Percentiles rank a stretch among this genome's conserved stretches.
phyloP scores from a whole-genome alignment of 2,329 filamentous ascomycete genomes.

The Phaeosphaeriaceae sp. region DNA sequence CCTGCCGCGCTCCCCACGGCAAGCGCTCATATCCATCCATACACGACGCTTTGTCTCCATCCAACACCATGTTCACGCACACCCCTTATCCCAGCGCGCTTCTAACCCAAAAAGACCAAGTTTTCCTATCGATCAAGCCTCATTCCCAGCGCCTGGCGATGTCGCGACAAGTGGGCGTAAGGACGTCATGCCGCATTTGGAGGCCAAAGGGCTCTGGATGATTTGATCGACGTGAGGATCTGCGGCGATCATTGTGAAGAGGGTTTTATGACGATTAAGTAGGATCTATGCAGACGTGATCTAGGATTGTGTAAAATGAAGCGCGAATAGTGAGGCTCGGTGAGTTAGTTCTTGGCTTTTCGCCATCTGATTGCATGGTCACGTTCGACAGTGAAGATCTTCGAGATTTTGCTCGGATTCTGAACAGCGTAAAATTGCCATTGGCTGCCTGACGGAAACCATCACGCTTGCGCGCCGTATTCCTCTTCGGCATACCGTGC shows the following conservation, averaged over 20 bases:
- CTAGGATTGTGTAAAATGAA: neutral
- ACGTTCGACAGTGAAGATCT: neutral
- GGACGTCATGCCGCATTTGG: constrained; percentile 21
- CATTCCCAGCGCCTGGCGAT: constrained; percentile 1
- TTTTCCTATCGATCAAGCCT: constrained; percentile 11
- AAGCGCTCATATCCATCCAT: neutral
- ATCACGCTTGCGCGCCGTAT: neutral
- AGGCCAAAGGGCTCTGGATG: constrained; percentile 17
- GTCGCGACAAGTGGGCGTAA: constrained; percentile 8
- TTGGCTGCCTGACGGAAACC: constrained; percentile 13
- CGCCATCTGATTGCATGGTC: neutral
- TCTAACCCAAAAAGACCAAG: constrained; percentile 8
- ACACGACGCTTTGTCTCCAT: neutral
- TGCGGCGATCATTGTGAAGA: constrained; percentile 14
- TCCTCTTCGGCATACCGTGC: constrained; percentile 7
- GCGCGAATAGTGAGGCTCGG: neutral
- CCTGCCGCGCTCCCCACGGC: constrained; percentile 20
- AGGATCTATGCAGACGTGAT: constrained; percentile 6
- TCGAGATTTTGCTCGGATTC: neutral
- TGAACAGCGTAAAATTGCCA: constrained; percentile 4
- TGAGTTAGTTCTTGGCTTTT: neutral
- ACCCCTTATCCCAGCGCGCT: constrained; percentile 2
- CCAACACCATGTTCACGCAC: constrained; percentile 1
- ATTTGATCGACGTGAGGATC: constrained; percentile 26
- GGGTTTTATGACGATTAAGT: constrained; percentile 1